Percentiles rank a stretch among this genome's conserved stretches.
These are phyloP conservation scores for Salicornia ramosissima DNA, from an alignment of 148 eudicot species.

Conservation along the genomic window DNA sequence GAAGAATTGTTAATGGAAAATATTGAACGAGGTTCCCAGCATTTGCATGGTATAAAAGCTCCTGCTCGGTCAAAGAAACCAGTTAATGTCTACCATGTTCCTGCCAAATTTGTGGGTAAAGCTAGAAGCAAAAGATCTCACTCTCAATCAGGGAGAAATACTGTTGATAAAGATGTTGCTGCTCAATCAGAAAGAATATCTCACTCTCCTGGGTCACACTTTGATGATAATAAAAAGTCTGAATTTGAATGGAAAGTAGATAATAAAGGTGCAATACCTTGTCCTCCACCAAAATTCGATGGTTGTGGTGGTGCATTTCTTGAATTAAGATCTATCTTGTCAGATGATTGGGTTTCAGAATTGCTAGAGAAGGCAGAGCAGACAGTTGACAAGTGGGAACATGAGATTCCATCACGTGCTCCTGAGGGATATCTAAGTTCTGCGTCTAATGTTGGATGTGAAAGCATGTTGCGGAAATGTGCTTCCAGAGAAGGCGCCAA, in stretches of 20 bases:
- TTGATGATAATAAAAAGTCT: not conserved
- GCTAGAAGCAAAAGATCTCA: not conserved
- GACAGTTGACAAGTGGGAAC: constrained; percentile 3
- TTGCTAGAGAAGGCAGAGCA: constrained; percentile 44
- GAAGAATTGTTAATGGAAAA: constrained; percentile 30
- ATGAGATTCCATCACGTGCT: constrained; percentile 9
- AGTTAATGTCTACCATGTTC: not conserved
- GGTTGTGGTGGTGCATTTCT: constrained; percentile 46
- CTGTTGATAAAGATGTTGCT: constrained; percentile 10
- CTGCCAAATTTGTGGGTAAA: not conserved
- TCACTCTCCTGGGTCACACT: not conserved
- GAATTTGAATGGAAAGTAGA: constrained; percentile 44
- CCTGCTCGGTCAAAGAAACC: not conserved
- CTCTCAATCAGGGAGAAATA: not conserved
- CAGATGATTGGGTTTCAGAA: constrained; percentile 33
- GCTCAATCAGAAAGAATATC: not conserved
- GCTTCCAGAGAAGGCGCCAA: constrained; percentile 35
- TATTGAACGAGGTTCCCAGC: constrained; percentile 28
- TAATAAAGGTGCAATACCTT: constrained; percentile 41
- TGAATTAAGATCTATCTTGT: constrained; percentile 33
- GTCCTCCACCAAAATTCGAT: constrained; percentile 33
- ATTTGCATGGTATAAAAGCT: constrained; percentile 36
- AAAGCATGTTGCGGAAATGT: constrained; percentile 30
- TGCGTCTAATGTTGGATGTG: constrained; percentile 3
- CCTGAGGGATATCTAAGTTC: constrained; percentile 29